A percentile compares a stretch with the other conserved stretches of the same genome.
Evolutionary conservation across 108 stramenopile genomes (phyloP).

Genomic region (Skeletonema tropicum): DNA sequence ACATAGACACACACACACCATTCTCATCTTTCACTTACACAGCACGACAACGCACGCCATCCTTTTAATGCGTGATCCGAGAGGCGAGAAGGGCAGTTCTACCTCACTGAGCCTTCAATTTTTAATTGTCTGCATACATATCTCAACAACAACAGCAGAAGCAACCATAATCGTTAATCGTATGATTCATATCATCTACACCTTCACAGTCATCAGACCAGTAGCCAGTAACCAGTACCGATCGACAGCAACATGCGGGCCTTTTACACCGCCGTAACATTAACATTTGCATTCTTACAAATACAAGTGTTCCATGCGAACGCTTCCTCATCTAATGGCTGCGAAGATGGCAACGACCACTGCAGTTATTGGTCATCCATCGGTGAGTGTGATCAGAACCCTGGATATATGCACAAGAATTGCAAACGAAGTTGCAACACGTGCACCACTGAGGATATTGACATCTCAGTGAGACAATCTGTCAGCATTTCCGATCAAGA

Average conservation of each 20-base stretch:
- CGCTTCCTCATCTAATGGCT: constrained; percentile 14
- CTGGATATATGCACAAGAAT: constrained; percentile 44
- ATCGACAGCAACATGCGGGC: not conserved
- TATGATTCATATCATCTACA: too few species aligned
- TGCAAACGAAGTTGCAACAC: constrained; percentile 45
- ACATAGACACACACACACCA: too few species aligned
- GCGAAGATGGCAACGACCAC: constrained; percentile 54
- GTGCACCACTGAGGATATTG: constrained; percentile 61
- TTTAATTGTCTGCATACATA: too few species aligned
- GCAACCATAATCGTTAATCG: too few species aligned
- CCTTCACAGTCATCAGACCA: too few species aligned
- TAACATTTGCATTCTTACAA: not conserved
- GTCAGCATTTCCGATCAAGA: constrained; percentile 5
- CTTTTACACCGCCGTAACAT: not conserved
- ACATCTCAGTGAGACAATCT: constrained; percentile 52
- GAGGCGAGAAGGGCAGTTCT: too few species aligned
- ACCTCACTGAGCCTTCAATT: too few species aligned
- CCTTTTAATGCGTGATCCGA: too few species aligned
- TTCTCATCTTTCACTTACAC: too few species aligned
- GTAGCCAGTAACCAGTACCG: too few species aligned
- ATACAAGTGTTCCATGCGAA: not conserved
- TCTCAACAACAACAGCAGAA: too few species aligned
- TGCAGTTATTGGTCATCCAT: constrained; percentile 76
- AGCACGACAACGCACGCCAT: too few species aligned
- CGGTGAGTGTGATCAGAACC: constrained; percentile 78